Evolutionary conservation across 2,329 filamentous ascomycete species (phyloP).

Genomic region (Aspergillus fructus): DNA sequence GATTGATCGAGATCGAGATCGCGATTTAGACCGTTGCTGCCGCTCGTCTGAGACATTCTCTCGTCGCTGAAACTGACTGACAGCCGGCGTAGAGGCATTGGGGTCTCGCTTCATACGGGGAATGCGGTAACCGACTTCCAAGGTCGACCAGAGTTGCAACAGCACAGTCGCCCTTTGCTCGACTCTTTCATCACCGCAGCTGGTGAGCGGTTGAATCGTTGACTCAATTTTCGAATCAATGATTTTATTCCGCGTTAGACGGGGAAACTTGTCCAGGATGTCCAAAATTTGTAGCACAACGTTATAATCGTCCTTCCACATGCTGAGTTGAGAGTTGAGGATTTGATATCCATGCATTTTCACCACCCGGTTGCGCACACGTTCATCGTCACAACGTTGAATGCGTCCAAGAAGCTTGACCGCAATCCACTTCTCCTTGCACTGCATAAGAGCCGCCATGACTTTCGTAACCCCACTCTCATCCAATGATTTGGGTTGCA

Average conservation of each 20-base stretch:
- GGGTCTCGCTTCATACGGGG: constrained; percentile 83
- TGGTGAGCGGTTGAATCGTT: constrained; percentile 67
- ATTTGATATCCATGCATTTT: constrained; percentile 98
- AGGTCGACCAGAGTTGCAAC: constrained; percentile 80
- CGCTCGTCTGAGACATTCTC: constrained; percentile 51
- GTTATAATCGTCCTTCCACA: constrained; percentile 86
- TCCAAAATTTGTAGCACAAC: constrained; percentile 85
- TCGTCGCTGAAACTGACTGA: constrained; percentile 63
- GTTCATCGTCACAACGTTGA: constrained; percentile 80
- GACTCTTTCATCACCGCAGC: constrained; percentile 72
- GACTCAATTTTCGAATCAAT: constrained; percentile 92
- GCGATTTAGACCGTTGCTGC: constrained; percentile 50
- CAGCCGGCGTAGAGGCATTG: constrained; percentile 55
- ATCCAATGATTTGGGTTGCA: constrained; percentile 74
- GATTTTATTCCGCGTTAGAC: constrained; percentile 94
- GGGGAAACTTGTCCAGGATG: constrained; percentile 83
- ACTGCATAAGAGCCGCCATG: constrained; percentile 95
- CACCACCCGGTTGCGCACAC: constrained; percentile 82
- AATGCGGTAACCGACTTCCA: constrained; percentile 90
- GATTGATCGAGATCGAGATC: constrained; percentile 49
- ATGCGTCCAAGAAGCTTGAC: constrained; percentile 91
- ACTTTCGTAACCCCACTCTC: constrained; percentile 87
- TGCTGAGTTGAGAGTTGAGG: constrained; percentile 78
- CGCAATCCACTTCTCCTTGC: constrained; percentile 98
- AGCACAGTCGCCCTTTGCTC: constrained; percentile 68